A percentile compares a stretch with the other conserved stretches of the same genome.
Evolutionary conservation across 768 basidiomycete genomes (phyloP).

Genomic region (Naganishia vaughanmartiniae): DNA sequence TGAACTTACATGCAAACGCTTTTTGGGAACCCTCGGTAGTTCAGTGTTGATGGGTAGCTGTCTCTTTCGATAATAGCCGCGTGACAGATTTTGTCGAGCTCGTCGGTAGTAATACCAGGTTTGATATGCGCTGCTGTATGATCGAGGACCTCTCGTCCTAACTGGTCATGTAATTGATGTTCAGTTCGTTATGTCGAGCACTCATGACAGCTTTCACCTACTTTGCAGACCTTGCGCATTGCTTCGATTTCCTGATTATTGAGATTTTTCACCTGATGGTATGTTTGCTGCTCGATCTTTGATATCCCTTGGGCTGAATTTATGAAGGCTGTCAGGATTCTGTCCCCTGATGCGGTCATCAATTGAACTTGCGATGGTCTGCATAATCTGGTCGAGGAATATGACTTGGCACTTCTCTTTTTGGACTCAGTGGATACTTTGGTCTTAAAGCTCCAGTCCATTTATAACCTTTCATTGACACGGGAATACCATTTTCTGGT

Average conservation of each 20-base stretch:
- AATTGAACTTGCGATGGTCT: slow-evolving; percentile 59
- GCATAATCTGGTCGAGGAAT: slow-evolving; percentile 89
- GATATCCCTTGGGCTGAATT: slow-evolving; percentile 56
- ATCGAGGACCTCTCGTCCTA: slow-evolving; percentile 86
- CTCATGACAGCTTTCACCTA: slow-evolving; percentile 54
- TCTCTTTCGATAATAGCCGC: slow-evolving; percentile 83
- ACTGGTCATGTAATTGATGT: slow-evolving; percentile 55
- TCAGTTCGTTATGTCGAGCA: background rate
- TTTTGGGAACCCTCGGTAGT: slow-evolving; percentile 88
- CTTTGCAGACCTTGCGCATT: slow-evolving; percentile 81
- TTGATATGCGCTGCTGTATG: slow-evolving; percentile 79
- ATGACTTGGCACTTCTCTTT: slow-evolving; percentile 71
- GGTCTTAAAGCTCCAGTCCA: slow-evolving; percentile 82
- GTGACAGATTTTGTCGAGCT: slow-evolving; percentile 90
- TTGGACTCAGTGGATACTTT: slow-evolving; percentile 79
- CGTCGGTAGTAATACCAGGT: slow-evolving; percentile 94
- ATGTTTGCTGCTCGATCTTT: slow-evolving; percentile 55
- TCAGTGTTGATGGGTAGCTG: slow-evolving; percentile 89
- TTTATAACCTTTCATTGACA: slow-evolving; percentile 61
- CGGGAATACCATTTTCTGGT: slow-evolving; percentile 59
- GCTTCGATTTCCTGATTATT: slow-evolving; percentile 74
- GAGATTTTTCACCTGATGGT: slow-evolving; percentile 63
- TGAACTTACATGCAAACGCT: slow-evolving; percentile 85
- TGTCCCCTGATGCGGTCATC: background rate
- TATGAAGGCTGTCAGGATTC: slow-evolving; percentile 22